phyloP scores from a whole-genome alignment of 345 rosid genomes.

The Populus tremula region DNA sequence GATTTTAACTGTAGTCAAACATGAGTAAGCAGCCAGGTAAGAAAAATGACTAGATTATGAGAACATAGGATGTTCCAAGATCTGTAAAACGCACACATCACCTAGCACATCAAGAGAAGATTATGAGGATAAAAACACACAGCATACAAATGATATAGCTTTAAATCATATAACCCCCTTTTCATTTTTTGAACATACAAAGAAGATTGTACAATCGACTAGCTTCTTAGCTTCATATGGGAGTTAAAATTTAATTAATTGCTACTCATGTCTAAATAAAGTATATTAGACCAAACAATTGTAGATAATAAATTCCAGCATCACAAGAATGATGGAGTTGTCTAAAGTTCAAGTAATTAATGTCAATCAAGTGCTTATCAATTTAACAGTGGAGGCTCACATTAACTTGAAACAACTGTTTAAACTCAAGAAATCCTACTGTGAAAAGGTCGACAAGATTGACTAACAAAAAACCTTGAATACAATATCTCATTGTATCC shows the following conservation, averaged over 20 bases:
- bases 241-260: neutral
- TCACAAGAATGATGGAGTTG: neutral
- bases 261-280: neutral
- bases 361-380: neutral
- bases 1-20: constrained; percentile 73
- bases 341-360: neutral
- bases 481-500: neutral
- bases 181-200: neutral
- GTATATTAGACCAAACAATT: neutral
- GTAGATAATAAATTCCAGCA: neutral
- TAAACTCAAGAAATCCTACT: neutral
- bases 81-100: neutral
- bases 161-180: no score
- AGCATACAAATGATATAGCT: neutral
- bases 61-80: neutral
- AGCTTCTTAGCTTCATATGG: neutral
- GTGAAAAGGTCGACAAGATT: neutral
- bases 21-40: neutral
- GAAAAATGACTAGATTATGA: neutral
- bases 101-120: neutral
- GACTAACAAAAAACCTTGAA: neutral
- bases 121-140: neutral
- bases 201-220: neutral
- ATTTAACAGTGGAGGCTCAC: neutral
- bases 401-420: neutral